phyloP scores from a whole-genome alignment of 164 flowering plant species.

The Berberis thunbergii region DNA sequence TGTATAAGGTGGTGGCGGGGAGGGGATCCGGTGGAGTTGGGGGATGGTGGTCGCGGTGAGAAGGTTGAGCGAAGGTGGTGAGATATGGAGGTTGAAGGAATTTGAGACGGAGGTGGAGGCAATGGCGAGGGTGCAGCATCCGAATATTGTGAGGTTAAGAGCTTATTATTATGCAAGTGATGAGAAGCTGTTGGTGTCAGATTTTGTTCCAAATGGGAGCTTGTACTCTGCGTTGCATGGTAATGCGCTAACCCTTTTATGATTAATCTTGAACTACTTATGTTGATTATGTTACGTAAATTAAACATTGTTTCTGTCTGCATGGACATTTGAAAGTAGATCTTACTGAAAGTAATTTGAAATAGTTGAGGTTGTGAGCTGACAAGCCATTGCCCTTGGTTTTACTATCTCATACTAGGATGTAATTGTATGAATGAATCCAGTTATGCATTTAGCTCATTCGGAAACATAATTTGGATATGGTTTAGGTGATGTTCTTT shows the following conservation, averaged over 20 bases:
- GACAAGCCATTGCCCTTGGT: too few species aligned
- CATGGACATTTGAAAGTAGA: too few species aligned
- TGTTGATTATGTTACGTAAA: too few species aligned
- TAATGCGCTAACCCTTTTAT: conserved; percentile 15
- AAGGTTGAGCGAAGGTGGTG: conserved; percentile 68
- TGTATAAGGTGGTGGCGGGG: conserved; percentile 83
- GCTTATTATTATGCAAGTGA: conserved; percentile 86
- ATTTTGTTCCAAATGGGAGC: conserved; percentile 77
- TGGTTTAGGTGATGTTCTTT: too few species aligned
- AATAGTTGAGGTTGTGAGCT: too few species aligned
- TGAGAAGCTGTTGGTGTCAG: conserved; percentile 81
- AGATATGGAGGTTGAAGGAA: conserved; percentile 59
- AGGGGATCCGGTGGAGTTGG: conserved; percentile 29
- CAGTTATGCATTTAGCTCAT: too few species aligned
- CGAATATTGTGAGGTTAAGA: conserved; percentile 65
- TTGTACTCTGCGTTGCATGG: conserved; percentile 74
- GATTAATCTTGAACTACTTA: neutral
- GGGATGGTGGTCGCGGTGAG: conserved; percentile 63
- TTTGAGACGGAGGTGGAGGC: conserved; percentile 82
- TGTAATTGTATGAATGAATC: too few species aligned
- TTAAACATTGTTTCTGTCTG: too few species aligned
- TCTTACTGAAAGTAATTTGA: too few species aligned
- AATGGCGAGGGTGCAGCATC: conserved; percentile 64
- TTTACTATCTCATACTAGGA: too few species aligned
- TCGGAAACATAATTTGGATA: too few species aligned